phyloP scores from a whole-genome alignment of 176 grass and related monocot species.

The Oryza brachyantha region DNA sequence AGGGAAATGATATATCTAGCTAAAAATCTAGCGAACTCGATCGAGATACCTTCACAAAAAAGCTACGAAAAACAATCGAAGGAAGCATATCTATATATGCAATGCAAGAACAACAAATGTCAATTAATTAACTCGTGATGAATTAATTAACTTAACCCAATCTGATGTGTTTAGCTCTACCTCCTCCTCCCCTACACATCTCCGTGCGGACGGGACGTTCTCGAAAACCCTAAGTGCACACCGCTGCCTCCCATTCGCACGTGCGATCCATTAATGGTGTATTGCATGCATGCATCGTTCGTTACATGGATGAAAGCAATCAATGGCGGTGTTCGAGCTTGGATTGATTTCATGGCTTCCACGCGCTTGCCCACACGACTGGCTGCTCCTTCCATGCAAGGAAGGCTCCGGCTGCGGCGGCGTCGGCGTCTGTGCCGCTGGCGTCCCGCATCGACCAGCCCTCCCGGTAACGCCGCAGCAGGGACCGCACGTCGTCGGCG shows the following conservation, averaged over 20 bases:
- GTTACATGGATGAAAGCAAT: too few relatives aligned
- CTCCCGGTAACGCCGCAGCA: constrained; percentile 80
- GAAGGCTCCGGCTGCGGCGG: constrained; percentile 61
- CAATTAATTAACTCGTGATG: constrained; percentile 10
- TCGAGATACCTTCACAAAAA: neutral
- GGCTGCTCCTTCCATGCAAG: constrained; percentile 95
- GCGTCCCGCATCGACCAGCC: constrained; percentile 83
- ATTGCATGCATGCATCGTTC: too few relatives aligned
- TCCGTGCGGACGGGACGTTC: neutral
- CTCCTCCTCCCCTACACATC: constrained; percentile 17
- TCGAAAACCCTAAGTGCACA: constrained; percentile 18
- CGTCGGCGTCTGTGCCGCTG: constrained; percentile 30
- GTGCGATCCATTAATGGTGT: too few relatives aligned
- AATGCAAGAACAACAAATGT: constrained; percentile 12
- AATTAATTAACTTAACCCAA: neutral
- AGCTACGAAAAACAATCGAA: neutral
- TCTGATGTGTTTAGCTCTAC: constrained; percentile 6
- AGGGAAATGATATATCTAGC: neutral
- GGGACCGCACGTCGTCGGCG: constrained; percentile 72
- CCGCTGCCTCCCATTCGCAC: neutral
- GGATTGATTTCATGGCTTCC: constrained; percentile 60
- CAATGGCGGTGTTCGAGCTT: neutral
- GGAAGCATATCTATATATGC: neutral
- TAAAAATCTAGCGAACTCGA: too few relatives aligned
- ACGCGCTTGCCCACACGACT: constrained; percentile 92